Conservation (phyloP, 192 early-diverging fungal genomes). For the Pecoramyces ruminantium region DNA sequence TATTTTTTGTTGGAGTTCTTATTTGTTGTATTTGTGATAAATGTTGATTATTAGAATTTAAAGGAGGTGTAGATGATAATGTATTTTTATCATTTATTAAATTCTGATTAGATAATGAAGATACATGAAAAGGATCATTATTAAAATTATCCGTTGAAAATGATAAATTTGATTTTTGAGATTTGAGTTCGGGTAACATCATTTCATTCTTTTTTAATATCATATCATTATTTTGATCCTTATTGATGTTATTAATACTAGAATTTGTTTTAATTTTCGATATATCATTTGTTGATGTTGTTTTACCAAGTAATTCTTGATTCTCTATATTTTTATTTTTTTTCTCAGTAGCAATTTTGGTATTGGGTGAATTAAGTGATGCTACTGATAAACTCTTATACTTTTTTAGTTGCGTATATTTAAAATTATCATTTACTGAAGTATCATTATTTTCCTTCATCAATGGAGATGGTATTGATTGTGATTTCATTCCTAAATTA, state of each 20-base stretch:
- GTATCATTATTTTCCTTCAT: not conserved
- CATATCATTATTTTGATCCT: too few species aligned
- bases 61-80: not conserved
- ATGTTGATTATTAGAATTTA: too few species aligned
- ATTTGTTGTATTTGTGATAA: not conserved
- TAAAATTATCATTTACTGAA: not conserved
- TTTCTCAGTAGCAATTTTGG: too few species aligned
- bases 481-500: not conserved
- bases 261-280: too few species aligned
- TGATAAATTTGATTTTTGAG: not conserved
- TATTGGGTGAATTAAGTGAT: too few species aligned
- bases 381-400: not conserved
- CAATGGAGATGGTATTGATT: not conserved
- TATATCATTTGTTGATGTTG: too few species aligned
- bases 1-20: not conserved
- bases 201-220: too few species aligned
- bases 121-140: not conserved
- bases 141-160: not conserved
- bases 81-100: not conserved
- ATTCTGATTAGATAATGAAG: not conserved
- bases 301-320: too few species aligned
- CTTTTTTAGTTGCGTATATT: not conserved
- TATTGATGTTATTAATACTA: too few species aligned
- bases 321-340: too few species aligned
- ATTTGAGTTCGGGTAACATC: not conserved